phyloP scores from a whole-genome alignment of 306 rosid species.

The Echinosophora koreensis region DNA sequence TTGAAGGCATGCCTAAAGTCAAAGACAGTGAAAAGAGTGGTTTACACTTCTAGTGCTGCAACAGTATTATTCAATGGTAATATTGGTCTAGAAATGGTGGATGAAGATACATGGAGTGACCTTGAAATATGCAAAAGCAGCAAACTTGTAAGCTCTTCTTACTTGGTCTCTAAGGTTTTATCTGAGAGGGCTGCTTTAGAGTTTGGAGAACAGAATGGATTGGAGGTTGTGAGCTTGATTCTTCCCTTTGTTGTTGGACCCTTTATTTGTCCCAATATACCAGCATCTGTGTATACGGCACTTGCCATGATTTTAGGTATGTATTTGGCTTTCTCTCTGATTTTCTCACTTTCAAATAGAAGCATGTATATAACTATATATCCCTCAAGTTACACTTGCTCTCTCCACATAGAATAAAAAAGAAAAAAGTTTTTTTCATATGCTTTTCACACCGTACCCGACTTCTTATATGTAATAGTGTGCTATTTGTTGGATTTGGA shows the following conservation, averaged over 20 bases:
- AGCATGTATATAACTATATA: too few species aligned
- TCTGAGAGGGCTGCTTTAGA: slow-evolving; percentile 61
- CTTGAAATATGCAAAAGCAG: slow-evolving; percentile 46
- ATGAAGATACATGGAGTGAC: slow-evolving; percentile 69
- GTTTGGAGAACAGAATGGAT: slow-evolving; percentile 56
- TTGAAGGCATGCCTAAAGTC: slow-evolving; percentile 55
- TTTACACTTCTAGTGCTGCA: slow-evolving; percentile 63
- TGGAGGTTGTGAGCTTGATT: slow-evolving; percentile 67
- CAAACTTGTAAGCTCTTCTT: slow-evolving; percentile 44
- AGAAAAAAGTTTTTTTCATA: too few species aligned
- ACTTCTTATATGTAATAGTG: too few species aligned
- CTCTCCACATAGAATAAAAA: not conserved
- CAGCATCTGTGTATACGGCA: slow-evolving; percentile 51
- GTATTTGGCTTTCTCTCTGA: not conserved
- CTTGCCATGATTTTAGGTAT: slow-evolving; percentile 60
- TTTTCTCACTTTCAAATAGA: not conserved
- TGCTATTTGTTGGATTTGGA: too few species aligned
- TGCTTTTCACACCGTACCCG: too few species aligned
- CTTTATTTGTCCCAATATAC: slow-evolving; percentile 58
- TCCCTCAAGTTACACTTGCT: not conserved
- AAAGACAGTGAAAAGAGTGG: slow-evolving; percentile 59
- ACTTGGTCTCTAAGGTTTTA: slow-evolving; percentile 60
- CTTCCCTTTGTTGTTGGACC: slow-evolving; percentile 69
- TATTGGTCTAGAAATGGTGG: not conserved
- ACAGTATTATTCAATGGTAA: slow-evolving; percentile 35